Percentiles rank a stretch among this genome's conserved stretches.
Evolutionary conservation across 345 rosid species (phyloP).

Genomic region (Aurinia saxatilis): DNA sequence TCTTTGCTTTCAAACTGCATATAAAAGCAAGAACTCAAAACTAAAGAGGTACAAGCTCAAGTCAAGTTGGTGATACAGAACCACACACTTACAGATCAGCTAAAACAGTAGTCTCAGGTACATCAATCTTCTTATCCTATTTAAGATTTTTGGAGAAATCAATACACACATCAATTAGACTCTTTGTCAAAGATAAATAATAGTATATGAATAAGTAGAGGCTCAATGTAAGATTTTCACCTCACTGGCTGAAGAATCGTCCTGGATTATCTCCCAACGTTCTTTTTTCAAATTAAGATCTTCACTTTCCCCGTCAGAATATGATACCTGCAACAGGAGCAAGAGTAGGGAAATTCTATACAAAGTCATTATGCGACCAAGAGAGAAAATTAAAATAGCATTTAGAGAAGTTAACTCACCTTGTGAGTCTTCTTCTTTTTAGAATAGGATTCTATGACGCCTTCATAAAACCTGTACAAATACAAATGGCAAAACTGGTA

Average conservation of each 20-base stretch:
- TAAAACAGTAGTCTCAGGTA: constrained; percentile 26
- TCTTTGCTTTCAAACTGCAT: constrained; percentile 24
- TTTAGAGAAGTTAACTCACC: constrained; percentile 33
- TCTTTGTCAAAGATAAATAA: not conserved
- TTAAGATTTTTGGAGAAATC: not conserved
- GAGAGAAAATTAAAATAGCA: not conserved
- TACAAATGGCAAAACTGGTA: constrained; percentile 1
- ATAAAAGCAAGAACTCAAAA: not conserved
- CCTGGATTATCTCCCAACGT: constrained; percentile 40
- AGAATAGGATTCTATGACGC: constrained; percentile 40
- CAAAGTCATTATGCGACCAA: not conserved
- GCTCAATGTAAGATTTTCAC: not conserved
- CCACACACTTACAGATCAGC: constrained; percentile 37
- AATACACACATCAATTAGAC: not conserved
- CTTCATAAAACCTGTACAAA: constrained; percentile 59
- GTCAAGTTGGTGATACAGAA: not conserved
- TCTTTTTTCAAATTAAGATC: constrained; percentile 38
- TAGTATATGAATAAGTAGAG: not conserved
- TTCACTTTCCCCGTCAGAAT: constrained; percentile 67
- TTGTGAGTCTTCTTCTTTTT: constrained; percentile 34
- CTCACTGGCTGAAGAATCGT: constrained; percentile 7
- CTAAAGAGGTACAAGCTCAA: not conserved
- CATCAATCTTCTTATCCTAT: constrained; percentile 33
- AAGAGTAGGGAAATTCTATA: not conserved
- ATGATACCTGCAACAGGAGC: constrained; percentile 38